These are phyloP conservation scores for Ballota nigra DNA, from an alignment of 257 asterid genomes.

Conservation along the genomic window DNA sequence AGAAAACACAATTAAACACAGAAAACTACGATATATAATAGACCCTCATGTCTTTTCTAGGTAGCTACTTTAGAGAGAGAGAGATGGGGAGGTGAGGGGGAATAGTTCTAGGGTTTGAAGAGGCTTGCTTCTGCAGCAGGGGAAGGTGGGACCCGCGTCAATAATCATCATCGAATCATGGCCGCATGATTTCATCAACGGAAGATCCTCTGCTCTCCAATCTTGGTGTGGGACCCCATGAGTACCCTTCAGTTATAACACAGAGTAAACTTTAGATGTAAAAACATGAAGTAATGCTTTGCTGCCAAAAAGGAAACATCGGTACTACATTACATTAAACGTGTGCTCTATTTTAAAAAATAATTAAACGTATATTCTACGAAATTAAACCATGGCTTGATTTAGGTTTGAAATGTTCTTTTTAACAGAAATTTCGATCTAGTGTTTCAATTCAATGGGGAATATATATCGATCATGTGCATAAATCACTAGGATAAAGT, in stretches of 20 bases:
- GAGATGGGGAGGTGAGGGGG: constrained; percentile 44
- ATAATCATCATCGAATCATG: constrained; percentile 45
- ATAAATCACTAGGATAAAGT: too few relatives aligned
- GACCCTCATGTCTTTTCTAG: neutral
- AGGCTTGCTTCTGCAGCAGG: constrained; percentile 47
- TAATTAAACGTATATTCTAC: too few relatives aligned
- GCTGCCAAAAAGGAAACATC: too few relatives aligned
- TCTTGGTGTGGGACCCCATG: too few relatives aligned
- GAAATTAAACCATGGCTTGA: too few relatives aligned
- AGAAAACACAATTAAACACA: constrained; percentile 22
- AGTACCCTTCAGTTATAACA: constrained; percentile 24
- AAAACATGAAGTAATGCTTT: neutral
- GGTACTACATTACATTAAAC: neutral
- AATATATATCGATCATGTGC: too few relatives aligned
- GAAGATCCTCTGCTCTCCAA: constrained; percentile 42
- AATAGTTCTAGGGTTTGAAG: constrained; percentile 77
- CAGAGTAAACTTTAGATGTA: neutral
- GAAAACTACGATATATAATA: constrained; percentile 14
- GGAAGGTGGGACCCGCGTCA: constrained; percentile 33
- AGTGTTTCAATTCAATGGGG: too few relatives aligned
- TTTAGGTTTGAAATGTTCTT: too few relatives aligned
- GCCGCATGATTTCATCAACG: constrained; percentile 27
- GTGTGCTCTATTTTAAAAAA: too few relatives aligned
- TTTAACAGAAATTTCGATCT: too few relatives aligned
- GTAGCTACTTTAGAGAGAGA: neutral